phyloP scores from a whole-genome alignment of 2,329 filamentous ascomycete species.

The Fusarium nematophilum region DNA sequence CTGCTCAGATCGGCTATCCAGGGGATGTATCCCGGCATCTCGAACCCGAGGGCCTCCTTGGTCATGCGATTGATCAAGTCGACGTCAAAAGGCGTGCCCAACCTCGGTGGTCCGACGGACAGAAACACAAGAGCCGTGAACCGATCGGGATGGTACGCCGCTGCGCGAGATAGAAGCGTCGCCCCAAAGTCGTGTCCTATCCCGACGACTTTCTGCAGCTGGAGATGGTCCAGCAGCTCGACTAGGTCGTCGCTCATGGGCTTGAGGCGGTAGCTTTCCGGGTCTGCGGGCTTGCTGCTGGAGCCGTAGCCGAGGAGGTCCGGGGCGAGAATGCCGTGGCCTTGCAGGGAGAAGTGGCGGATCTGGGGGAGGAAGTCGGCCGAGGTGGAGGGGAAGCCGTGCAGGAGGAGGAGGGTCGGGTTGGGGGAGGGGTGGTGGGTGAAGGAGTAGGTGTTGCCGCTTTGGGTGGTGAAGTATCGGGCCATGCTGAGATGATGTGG shows the following conservation, averaged over 20 bases:
- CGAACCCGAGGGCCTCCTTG: slow-evolving; percentile 42
- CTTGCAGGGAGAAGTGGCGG: slow-evolving; percentile 45
- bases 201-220: slow-evolving; percentile 55
- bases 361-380: slow-evolving; percentile 58
- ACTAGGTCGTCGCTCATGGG: slow-evolving; percentile 48
- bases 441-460: slow-evolving; percentile 47
- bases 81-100: slow-evolving; percentile 46
- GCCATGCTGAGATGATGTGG: too few species aligned
- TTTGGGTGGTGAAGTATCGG: slow-evolving; percentile 32
- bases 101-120: slow-evolving; percentile 44
- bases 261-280: slow-evolving; percentile 46
- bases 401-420: slow-evolving; percentile 58
- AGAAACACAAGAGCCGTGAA: slow-evolving; percentile 43
- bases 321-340: slow-evolving; percentile 56
- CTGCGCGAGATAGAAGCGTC: slow-evolving; percentile 46
- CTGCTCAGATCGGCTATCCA: slow-evolving; percentile 39
- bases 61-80: slow-evolving; percentile 49
- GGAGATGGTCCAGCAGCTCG: slow-evolving; percentile 47
- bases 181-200: slow-evolving; percentile 52
- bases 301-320: slow-evolving; percentile 56
- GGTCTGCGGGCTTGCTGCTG: slow-evolving; percentile 47
- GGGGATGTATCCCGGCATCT: slow-evolving; percentile 48
- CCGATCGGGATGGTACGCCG: slow-evolving; percentile 40
- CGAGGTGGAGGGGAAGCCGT: slow-evolving; percentile 60
- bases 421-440: slow-evolving; percentile 36